phyloP scores from a whole-genome alignment of 208 protist genomes.

The Endotrypanum monterogeii region DNA sequence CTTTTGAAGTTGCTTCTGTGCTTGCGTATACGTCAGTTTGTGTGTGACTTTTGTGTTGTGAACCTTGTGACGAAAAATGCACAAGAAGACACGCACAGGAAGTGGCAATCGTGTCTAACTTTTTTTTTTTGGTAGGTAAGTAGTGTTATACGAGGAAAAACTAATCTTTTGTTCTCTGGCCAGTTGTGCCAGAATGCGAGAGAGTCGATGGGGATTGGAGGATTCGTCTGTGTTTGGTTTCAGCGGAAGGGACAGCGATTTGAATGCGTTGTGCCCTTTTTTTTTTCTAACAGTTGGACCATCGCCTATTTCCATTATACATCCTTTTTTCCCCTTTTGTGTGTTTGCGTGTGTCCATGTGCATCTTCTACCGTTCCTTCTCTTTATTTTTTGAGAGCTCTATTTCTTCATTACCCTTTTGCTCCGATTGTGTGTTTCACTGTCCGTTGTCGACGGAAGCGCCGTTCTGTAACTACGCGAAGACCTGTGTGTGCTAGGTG shows the following conservation, averaged over 20 bases:
- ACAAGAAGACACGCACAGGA: not conserved
- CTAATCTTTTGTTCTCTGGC: not conserved
- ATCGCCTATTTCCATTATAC: not conserved
- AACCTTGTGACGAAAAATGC: not conserved
- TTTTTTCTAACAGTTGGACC: not conserved
- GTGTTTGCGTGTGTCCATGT: conserved; percentile 5
- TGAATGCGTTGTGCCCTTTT: not conserved
- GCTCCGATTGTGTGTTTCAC: not conserved
- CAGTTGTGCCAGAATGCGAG: not conserved
- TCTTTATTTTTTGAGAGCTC: conserved; percentile 17
- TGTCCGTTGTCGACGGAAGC: not conserved
- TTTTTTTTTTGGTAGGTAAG: not conserved
- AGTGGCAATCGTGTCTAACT: not conserved
- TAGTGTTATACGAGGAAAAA: not conserved
- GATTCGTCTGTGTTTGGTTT: not conserved
- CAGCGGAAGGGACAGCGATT: not conserved
- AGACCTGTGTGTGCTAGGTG: not conserved
- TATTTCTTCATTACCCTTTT: not conserved
- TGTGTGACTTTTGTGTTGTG: not conserved
- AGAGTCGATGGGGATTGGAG: not conserved
- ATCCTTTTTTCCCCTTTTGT: not conserved
- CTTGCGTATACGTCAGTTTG: not conserved
- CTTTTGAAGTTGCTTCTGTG: not conserved
- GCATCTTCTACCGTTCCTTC: not conserved
- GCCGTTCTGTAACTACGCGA: not conserved